phyloP scores from a whole-genome alignment of 2,329 filamentous ascomycete genomes.

The Leptodontidium sp. region DNA sequence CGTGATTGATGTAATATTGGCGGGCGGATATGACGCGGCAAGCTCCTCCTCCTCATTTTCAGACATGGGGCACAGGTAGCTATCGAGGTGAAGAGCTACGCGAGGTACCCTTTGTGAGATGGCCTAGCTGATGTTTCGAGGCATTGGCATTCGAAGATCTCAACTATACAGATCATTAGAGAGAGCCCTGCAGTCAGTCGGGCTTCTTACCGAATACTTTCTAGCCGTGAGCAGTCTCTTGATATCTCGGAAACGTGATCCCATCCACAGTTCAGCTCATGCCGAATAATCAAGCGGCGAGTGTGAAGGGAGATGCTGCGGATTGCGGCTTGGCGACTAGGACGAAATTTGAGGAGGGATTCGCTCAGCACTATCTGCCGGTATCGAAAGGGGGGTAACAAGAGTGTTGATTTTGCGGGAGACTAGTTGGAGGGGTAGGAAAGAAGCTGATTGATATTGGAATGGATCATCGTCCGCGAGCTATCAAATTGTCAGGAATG shows the following conservation, averaged over 20 bases:
- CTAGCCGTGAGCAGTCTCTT: not conserved
- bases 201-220: too few relatives aligned
- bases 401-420: slow-evolving; percentile 7
- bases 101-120: too few relatives aligned
- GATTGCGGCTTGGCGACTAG: not conserved
- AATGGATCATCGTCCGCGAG: not conserved
- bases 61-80: too few relatives aligned
- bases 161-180: too few relatives aligned
- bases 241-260: not conserved
- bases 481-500: not conserved
- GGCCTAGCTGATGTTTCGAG: too few relatives aligned
- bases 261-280: not conserved
- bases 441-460: not conserved
- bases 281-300: not conserved
- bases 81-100: too few relatives aligned
- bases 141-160: too few relatives aligned
- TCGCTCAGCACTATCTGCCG: not conserved
- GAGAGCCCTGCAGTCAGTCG: too few relatives aligned
- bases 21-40: too few relatives aligned
- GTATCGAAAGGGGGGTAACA: slow-evolving; percentile 6
- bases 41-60: too few relatives aligned
- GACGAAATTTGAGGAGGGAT: not conserved
- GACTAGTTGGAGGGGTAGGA: not conserved
- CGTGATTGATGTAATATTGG: too few relatives aligned
- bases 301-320: not conserved